phyloP scores from a whole-genome alignment of 1,139 yeast species.

The Hyphopichia khmerensis region DNA sequence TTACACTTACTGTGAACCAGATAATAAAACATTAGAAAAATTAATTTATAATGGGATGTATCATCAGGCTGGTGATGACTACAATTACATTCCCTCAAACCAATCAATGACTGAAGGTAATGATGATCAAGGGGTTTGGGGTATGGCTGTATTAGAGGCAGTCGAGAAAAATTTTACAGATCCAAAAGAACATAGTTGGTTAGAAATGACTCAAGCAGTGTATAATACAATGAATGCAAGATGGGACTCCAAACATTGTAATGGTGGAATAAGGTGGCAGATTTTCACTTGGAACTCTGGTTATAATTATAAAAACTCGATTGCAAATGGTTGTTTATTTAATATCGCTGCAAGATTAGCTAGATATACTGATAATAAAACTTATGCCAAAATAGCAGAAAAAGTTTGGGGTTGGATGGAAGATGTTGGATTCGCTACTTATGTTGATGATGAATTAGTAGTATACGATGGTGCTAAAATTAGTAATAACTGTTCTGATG shows the following conservation, averaged over 20 bases:
- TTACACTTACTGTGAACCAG: constrained; percentile 45
- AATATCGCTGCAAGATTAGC: constrained; percentile 78
- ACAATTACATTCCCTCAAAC: constrained; percentile 56
- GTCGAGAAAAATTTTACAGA: constrained; percentile 60
- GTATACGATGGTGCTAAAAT: constrained; percentile 76
- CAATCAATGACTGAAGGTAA: constrained; percentile 67
- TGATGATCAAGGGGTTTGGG: constrained; percentile 77
- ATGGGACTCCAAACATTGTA: constrained; percentile 67
- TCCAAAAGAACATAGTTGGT: constrained; percentile 58
- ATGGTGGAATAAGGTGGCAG: constrained; percentile 87
- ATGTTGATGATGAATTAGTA: constrained; percentile 35
- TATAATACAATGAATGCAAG: constrained; percentile 73
- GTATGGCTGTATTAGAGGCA: constrained; percentile 58
- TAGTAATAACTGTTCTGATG: constrained; percentile 52
- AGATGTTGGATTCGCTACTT: constrained; percentile 46
- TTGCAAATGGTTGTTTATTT: constrained; percentile 77
- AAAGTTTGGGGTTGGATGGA: constrained; percentile 70
- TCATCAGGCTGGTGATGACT: constrained; percentile 53
- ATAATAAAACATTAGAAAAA: constrained; percentile 40
- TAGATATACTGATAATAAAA: constrained; percentile 60
- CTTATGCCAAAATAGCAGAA: constrained; percentile 66
- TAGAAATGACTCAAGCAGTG: constrained; percentile 69
- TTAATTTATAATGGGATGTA: constrained; percentile 43
- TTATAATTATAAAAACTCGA: constrained; percentile 75
- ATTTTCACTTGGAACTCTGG: constrained; percentile 76